Base-by-base conservation (phyloP, 2,329 filamentous ascomycete species). In the Neofusicoccum ribis region DNA sequence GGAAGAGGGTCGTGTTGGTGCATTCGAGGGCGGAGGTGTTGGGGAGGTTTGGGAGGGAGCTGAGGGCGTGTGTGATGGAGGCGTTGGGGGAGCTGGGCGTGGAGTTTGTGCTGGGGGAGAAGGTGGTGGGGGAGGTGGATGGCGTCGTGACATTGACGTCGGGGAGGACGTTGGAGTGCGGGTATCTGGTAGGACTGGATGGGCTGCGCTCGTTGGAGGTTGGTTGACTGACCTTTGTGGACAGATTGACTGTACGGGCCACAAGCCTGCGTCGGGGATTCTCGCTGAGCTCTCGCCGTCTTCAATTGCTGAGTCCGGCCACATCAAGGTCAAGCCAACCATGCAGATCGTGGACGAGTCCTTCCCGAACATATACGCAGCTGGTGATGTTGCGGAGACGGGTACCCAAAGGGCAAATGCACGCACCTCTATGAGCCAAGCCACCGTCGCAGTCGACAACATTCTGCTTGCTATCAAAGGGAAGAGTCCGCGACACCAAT, bases 351-450 rank as follows among this genome's bases (percentile, higher is more conserved):
- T 74, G 7, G 83, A 85, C 68, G 74, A 79, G 1, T 65, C 67
- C 0, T 77, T 83, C 8, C 78, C 81, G 1, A 82, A 86, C 66
- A 79, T 90, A 2, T 90, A 87, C 69, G 85, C 84, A 1, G 83
- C 86, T n/a, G 88, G 88, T 17, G 88, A 90, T 67, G 85, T 91
- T 4, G 83, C 86, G 3, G 84, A 85, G 31, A 74, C 74, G 5
- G 82, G 81, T 1, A 79, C 80, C 0, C 83, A 83, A 5, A 88
- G 88, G 70, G 14, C 14, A 2, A 77, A 74, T 47, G 85, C 83
- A 0, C 80, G 86, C 9, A 82, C 85, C 0, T 85, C 84, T 0
- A 78, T 79, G 50, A 77, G 79, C 11, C 88, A 90, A 70, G 84
- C 83, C 2, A 76, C 78, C 36, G 70, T 85, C 3, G 86, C 82